A percentile compares a stretch with the other conserved stretches of the same genome.
These are phyloP conservation scores for Arthrobotrys entomopaga DNA, from an alignment of 2,329 filamentous ascomycete species.

Conservation along the genomic window DNA sequence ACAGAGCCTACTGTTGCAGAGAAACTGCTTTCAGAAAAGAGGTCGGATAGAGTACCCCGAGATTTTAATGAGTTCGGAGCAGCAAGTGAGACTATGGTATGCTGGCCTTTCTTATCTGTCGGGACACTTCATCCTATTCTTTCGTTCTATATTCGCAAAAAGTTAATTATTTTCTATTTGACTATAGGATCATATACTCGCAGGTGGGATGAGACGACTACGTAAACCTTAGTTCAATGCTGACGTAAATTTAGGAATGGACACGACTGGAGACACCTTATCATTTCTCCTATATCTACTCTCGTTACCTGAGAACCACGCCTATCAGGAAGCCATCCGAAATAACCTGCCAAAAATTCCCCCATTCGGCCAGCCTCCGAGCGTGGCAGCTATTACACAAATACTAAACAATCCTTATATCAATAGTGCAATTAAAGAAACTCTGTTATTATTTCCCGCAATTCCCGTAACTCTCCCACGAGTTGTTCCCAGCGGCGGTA, in stretches of 20 bases:
- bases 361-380: conserved; percentile 24
- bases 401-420: conserved; percentile 63
- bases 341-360: conserved; percentile 32
- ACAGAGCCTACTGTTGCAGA: conserved; percentile 26
- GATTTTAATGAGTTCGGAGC: conserved; percentile 47
- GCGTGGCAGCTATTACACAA: conserved; percentile 18
- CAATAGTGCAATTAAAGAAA: conserved; percentile 67
- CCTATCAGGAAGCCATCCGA: conserved; percentile 65
- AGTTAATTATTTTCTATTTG: neutral
- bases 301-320: conserved; percentile 63
- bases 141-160: neutral
- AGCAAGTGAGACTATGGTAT: conserved; percentile 53
- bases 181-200: conserved; percentile 55
- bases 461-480: conserved; percentile 62
- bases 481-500: conserved; percentile 61
- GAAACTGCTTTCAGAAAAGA: conserved; percentile 38
- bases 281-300: conserved; percentile 67
- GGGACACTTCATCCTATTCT: neutral
- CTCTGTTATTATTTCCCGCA: conserved; percentile 66
- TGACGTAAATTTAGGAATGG: conserved; percentile 29
- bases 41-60: conserved; percentile 5
- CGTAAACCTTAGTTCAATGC: neutral
- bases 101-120: neutral
- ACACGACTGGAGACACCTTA: conserved; percentile 60
- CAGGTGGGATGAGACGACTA: conserved; percentile 33